These are phyloP conservation scores for Umbellularia californica DNA, from an alignment of 164 flowering plant genomes.

Conservation along the genomic window DNA sequence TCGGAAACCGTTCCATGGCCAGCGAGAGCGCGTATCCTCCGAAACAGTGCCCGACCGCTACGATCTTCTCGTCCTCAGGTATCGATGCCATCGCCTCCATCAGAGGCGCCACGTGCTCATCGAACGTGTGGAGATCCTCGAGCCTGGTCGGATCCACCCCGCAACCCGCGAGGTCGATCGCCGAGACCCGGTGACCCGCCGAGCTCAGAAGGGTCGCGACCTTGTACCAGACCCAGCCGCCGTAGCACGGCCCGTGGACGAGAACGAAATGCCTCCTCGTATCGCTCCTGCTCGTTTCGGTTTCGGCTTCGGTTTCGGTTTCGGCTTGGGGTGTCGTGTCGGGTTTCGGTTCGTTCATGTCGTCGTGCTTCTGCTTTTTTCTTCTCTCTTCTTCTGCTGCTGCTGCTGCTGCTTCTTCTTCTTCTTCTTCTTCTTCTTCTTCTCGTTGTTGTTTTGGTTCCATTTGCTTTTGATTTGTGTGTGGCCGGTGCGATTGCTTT, in stretches of 20 bases:
- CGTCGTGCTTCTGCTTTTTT: background rate
- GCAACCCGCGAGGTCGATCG: conserved; percentile 25
- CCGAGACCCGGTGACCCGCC: conserved; percentile 29
- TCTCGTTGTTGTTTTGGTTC: too few species aligned
- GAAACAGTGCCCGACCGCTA: conserved; percentile 40
- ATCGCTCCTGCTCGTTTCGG: background rate
- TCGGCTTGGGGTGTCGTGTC: too few species aligned
- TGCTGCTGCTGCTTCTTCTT: background rate
- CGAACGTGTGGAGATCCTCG: conserved; percentile 17
- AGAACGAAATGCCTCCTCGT: conserved; percentile 19
- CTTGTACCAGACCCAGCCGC: conserved; percentile 28
- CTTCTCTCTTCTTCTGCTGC: background rate
- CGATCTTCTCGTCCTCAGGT: conserved; percentile 20
- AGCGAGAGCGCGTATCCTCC: conserved; percentile 29
- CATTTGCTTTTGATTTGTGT: too few species aligned
- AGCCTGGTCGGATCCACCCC: conserved; percentile 25
- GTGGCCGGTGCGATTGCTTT: too few species aligned
- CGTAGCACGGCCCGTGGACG: conserved; percentile 18
- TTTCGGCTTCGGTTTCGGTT: background rate
- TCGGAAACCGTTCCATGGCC: conserved; percentile 31
- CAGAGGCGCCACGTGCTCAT: conserved; percentile 25
- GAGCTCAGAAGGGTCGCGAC: conserved; percentile 13
- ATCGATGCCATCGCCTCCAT: conserved; percentile 15
- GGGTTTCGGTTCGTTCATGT: background rate
- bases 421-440: background rate